These are phyloP conservation scores for Podospora tetraspora DNA, from an alignment of 495 filamentous ascomycete species.

Conservation along the genomic window DNA sequence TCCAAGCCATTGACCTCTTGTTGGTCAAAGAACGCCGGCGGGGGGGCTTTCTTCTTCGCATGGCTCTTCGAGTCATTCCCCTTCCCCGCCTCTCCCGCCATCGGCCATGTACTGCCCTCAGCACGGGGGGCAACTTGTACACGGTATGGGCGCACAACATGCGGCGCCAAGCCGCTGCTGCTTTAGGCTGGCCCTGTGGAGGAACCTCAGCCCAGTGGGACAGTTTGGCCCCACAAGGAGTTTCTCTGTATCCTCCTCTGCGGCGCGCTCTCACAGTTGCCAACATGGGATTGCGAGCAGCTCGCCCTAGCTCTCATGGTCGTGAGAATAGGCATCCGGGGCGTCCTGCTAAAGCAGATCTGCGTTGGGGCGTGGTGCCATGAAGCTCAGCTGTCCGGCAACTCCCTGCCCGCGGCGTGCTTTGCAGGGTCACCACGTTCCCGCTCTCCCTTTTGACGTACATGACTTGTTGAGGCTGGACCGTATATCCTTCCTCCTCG, in stretches of 20 bases:
- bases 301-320: background rate
- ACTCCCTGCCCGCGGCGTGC: constrained; percentile 6
- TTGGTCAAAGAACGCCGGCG: constrained; percentile 16
- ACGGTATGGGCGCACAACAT: constrained; percentile 8
- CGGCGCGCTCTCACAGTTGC: background rate
- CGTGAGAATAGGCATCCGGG: background rate
- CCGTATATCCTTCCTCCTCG: constrained; percentile 15
- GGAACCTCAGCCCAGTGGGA: constrained; percentile 5
- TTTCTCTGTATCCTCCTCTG: background rate
- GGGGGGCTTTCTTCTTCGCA: constrained; percentile 24
- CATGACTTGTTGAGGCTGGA: constrained; percentile 19
- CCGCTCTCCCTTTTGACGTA: constrained; percentile 22
- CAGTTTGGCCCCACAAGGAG: background rate
- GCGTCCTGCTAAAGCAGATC: background rate
- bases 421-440: constrained; percentile 16
- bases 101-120: constrained; percentile 8
- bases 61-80: constrained; percentile 29
- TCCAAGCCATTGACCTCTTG: constrained; percentile 15
- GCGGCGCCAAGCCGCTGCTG: constrained; percentile 1
- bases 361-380: constrained; percentile 6
- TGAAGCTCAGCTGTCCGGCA: constrained; percentile 11
- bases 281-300: background rate
- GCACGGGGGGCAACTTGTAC: constrained; percentile 4
- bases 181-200: constrained; percentile 9
- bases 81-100: constrained; percentile 20